A percentile compares a stretch with the other conserved stretches of the same genome.
phyloP scores from a whole-genome alignment of 805 yeast species.

The Maudiozyma bulderi region DNA sequence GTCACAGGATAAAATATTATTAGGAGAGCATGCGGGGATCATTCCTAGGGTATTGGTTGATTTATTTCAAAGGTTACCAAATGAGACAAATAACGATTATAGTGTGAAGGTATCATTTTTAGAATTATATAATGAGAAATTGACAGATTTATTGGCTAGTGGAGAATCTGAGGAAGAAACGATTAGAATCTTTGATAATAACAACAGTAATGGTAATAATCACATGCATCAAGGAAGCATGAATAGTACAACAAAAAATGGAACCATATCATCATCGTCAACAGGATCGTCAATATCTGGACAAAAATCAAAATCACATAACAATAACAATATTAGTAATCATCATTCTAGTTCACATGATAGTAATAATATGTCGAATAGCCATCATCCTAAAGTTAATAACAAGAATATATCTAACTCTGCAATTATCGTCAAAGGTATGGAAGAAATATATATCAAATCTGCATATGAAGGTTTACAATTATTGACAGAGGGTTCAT shows the following conservation, averaged over 20 bases:
- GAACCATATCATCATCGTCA: background rate
- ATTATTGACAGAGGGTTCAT: constrained; percentile 46
- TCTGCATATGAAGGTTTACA: constrained; percentile 43
- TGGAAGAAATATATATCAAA: constrained; percentile 44
- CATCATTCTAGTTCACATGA: background rate
- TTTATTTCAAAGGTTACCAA: constrained; percentile 42
- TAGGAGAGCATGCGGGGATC: constrained; percentile 46
- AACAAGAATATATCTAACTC: constrained; percentile 4
- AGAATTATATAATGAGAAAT: constrained; percentile 76
- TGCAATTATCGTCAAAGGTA: constrained; percentile 45
- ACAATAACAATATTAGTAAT: constrained; percentile 14
- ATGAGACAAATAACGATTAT: constrained; percentile 36
- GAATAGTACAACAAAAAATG: background rate
- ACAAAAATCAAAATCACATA: constrained; percentile 36
- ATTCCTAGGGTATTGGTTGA: constrained; percentile 50
- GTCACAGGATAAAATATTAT: constrained; percentile 18
- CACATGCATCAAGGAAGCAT: background rate
- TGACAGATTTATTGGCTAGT: constrained; percentile 48
- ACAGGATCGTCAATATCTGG: background rate
- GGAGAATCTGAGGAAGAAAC: constrained; percentile 33
- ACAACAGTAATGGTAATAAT: background rate
- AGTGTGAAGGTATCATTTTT: constrained; percentile 64
- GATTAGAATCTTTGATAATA: constrained; percentile 42
- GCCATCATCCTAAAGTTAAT: background rate
- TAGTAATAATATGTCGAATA: constrained; percentile 1